phyloP scores from a whole-genome alignment of 2,329 filamentous ascomycete species.

The Trichophyton rubrum region DNA sequence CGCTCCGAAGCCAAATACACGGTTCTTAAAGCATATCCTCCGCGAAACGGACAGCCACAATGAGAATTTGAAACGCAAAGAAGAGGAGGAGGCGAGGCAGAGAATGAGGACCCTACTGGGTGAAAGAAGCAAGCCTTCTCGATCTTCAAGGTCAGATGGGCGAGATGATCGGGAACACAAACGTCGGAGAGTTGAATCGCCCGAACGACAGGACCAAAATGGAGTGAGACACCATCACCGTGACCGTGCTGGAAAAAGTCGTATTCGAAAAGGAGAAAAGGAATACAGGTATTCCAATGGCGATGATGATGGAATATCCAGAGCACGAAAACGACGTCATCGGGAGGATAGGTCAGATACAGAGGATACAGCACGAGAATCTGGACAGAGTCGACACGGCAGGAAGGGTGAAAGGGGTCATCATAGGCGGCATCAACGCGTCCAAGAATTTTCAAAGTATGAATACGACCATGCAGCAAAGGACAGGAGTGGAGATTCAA shows the following conservation, averaged over 20 bases:
- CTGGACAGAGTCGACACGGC: conserved; percentile 11
- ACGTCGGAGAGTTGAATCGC: conserved; percentile 7
- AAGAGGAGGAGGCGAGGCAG: conserved; percentile 63
- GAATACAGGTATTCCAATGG: neutral
- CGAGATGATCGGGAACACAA: neutral
- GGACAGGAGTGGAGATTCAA: neutral
- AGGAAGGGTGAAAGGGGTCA: conserved; percentile 14
- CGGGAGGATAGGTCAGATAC: neutral
- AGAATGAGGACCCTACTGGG: conserved; percentile 49
- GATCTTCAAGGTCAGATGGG: conserved; percentile 20
- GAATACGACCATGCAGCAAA: conserved; percentile 4
- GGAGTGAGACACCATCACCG: neutral
- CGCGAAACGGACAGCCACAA: conserved; percentile 83
- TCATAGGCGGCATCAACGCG: conserved; percentile 6
- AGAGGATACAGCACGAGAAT: neutral
- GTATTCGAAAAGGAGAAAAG: neutral
- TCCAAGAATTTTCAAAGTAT: neutral
- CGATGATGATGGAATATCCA: neutral
- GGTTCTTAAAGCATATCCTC: conserved; percentile 79
- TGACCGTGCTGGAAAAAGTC: neutral
- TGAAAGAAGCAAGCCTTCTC: conserved; percentile 32
- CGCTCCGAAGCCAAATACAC: conserved; percentile 76
- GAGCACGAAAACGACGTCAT: neutral
- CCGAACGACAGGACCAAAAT: conserved; percentile 9
- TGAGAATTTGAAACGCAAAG: conserved; percentile 68